phyloP scores from a whole-genome alignment of 2,329 filamentous ascomycete genomes.

The Chaetomiaceae sp. region DNA sequence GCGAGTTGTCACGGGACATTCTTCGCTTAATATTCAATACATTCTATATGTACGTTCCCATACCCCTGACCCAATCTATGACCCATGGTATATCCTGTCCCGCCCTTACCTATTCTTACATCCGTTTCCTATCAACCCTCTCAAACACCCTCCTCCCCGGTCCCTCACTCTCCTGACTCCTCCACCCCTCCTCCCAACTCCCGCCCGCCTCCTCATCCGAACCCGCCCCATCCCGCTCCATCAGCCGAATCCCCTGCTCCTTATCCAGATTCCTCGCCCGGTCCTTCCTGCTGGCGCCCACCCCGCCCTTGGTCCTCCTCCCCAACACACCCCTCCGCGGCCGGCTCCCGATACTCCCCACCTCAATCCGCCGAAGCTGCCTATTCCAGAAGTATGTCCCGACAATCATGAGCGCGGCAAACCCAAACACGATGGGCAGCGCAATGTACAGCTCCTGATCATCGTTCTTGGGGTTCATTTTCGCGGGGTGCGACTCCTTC shows the following conservation, averaged over 20 bases:
- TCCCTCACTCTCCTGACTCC: conserved; percentile 20
- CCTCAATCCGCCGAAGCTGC: conserved; percentile 44
- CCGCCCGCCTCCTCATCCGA: conserved; percentile 24
- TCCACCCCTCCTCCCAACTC: conserved; percentile 25
- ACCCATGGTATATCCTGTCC: too few relatives aligned
- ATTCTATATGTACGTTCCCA: background rate
- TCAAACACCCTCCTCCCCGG: conserved; percentile 14
- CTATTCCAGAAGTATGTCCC: conserved; percentile 55
- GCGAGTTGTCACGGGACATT: too few relatives aligned
- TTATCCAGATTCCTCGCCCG: conserved; percentile 29
- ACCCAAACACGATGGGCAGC: conserved; percentile 47
- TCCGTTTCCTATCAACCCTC: conserved; percentile 6
- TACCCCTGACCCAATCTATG: background rate
- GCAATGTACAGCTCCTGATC: conserved; percentile 48
- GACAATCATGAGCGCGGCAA: conserved; percentile 45
- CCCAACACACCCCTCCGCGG: conserved; percentile 29
- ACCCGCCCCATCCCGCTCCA: conserved; percentile 30
- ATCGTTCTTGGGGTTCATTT: conserved; percentile 30
- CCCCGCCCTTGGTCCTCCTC: conserved; percentile 33
- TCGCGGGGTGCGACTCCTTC: conserved; percentile 29
- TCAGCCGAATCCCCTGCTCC: conserved; percentile 43
- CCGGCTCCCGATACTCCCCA: conserved; percentile 51
- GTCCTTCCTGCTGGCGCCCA: conserved; percentile 29
- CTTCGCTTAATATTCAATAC: too few relatives aligned
- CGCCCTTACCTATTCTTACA: background rate